Evolutionary conservation across 2,329 filamentous ascomycete species (phyloP), one percentile per base, ranked within the genome.

Genomic region (Cercospora brassicicola): DNA sequence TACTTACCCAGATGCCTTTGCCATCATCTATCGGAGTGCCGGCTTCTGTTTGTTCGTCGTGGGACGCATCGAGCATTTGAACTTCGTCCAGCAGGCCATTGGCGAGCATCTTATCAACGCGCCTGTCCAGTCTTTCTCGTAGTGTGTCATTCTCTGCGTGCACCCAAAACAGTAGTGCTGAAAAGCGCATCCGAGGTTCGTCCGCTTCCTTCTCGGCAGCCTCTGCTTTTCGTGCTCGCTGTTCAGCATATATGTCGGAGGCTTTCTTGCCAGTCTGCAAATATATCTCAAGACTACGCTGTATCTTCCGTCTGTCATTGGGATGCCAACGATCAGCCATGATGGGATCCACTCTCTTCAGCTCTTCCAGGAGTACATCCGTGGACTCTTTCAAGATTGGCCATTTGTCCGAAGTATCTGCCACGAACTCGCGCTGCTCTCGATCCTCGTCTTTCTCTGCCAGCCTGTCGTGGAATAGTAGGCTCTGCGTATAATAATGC

Each of bases 321-420:
- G 94, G 95, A 79, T 99, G 96, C 95, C 95, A 99, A 66, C 90
- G 86, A 55, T 89, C 86, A 0, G 94, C 96, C 91, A 97, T 97
- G 20, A 87, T 83, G 0, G 95, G 94, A 78, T 99, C 95, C 4
- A 97, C 89, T 73, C 92, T 89, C 66, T 85, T 85, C 62, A 99
- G 82, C 78, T 90, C 90, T 39, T 87, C 83, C 26, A 95, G 80
- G 65, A 99, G 88, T 10, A 87, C 84, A 57, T 93, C 89, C 0
- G 91, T 91, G 0, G 91, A 81, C 56, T 87, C 88, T 33, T 90
- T 83, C 5, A 98, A 81, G 26, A 97, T 90, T 0, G 93, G 89
- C 73, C 89, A 91, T 39, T 84, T 71, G 10, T 71, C 64, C 1
- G 76, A 68, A 28, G 63, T 74, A 23, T 74, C 72, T 8, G 83